Evolutionary conservation across 2,329 filamentous ascomycete species (phyloP).

Genomic region (Septoria linicola): DNA sequence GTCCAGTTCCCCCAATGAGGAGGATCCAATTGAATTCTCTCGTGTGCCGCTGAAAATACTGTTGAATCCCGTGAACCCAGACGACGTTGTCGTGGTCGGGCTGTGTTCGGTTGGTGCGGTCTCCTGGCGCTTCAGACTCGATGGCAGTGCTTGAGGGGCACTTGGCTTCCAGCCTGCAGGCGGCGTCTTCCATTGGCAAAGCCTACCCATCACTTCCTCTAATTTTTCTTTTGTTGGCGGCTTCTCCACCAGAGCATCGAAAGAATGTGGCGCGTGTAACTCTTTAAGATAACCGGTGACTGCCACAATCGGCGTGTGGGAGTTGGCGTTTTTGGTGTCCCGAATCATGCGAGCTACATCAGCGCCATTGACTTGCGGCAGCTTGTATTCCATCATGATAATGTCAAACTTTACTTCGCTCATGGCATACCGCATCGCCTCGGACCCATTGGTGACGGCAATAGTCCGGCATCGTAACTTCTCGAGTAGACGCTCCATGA

Average conservation of each 20-base stretch:
- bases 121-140: slow-evolving; percentile 62
- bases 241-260: slow-evolving; percentile 93
- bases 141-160: slow-evolving; percentile 52
- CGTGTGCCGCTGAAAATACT: slow-evolving; percentile 46
- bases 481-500: slow-evolving; percentile 98
- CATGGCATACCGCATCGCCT: slow-evolving; percentile 89
- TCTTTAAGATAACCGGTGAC: slow-evolving; percentile 99
- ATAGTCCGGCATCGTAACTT: slow-evolving; percentile 94
- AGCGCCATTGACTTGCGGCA: slow-evolving; percentile 90
- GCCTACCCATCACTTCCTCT: slow-evolving; percentile 78
- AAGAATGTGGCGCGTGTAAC: slow-evolving; percentile 89
- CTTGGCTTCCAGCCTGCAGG: slow-evolving; percentile 56
- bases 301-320: slow-evolving; percentile 89
- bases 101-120: slow-evolving; percentile 71
- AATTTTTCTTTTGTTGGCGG: slow-evolving; percentile 91
- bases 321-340: slow-evolving; percentile 93
- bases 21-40: slow-evolving; percentile 85
- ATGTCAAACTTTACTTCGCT: slow-evolving; percentile 98
- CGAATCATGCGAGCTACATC: slow-evolving; percentile 97
- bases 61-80: slow-evolving; percentile 67
- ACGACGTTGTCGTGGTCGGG: slow-evolving; percentile 74
- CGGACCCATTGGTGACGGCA: slow-evolving; percentile 82
- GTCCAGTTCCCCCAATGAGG: slow-evolving; percentile 83
- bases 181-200: slow-evolving; percentile 92
- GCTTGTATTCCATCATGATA: slow-evolving; percentile 95